Base-by-base conservation (phyloP, 116 monocot species). In the Trichopus zeylanicus region DNA sequence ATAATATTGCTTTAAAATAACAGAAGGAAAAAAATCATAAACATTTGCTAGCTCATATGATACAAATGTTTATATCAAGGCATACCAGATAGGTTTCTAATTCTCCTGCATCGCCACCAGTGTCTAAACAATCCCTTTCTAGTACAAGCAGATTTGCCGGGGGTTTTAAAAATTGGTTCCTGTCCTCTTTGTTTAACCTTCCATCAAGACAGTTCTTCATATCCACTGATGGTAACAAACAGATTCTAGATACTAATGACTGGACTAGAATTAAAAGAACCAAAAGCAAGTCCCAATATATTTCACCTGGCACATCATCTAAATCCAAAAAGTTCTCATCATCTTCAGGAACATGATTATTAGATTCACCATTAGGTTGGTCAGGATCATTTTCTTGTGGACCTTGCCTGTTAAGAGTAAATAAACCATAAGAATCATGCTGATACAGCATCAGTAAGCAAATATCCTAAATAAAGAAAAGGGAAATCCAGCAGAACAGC, bases 71-170 rank as follows among this genome's bases (percentile, higher is more conserved):
- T 47, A 56, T 29, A 26, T 53, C 29, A 11, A 35, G 21, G 24
- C 26, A 7, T 89, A 95, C 95, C 90, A 90, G 56, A 71, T 84
- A 95, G n/a, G 83, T 76, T 63, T 95, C 90, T 49, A 95, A 57
- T 74, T 95, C 90, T 61, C 86, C 66, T 27, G 73, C 64, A 61
- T 75, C 86, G 55, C 73, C 79, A 70, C 61, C 62, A 25, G 66
- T 79, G 62, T 83, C 81, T 62, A 89, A 61, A 65, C 81, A 90
- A 68, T 89, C 90, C 32, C 86, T 86, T 81, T 95, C 95, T 11
- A 86, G 69, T 22, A 95, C 90, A 69, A 83, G 67, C 61, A 95
- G 65, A 65, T 90, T 87, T 56, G 86, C 80, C 73, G 90, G 95
- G 4, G 90, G 78, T 59, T 77, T 89, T 27, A 63, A 5, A 69